phyloP scores from a whole-genome alignment of 768 basidiomycete genomes.

The Cyclocybe aegerita region DNA sequence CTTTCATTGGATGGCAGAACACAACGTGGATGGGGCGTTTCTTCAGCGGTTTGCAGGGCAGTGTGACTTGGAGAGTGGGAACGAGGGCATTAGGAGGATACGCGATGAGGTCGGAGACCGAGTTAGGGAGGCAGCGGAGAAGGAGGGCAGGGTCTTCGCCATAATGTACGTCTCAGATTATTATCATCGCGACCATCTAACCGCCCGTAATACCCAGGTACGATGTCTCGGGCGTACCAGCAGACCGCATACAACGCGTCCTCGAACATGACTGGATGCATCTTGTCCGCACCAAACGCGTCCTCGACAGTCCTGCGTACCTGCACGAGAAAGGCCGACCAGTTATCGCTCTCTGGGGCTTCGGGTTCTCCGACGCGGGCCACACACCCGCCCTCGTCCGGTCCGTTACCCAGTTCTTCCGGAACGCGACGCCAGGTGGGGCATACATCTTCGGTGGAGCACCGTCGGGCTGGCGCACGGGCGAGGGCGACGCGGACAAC shows the following conservation, averaged over 20 bases:
- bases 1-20: slow-evolving; percentile 83
- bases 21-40: slow-evolving; percentile 80
- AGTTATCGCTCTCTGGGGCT: slow-evolving; percentile 78
- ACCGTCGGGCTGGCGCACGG: slow-evolving; percentile 76
- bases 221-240: slow-evolving; percentile 76
- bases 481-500: slow-evolving; percentile 65
- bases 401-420: slow-evolving; percentile 54
- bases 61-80: slow-evolving; percentile 55
- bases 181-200: not conserved
- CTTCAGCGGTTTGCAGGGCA: slow-evolving; percentile 76
- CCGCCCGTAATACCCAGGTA: slow-evolving; percentile 51
- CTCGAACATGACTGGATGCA: slow-evolving; percentile 76
- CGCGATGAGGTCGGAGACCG: slow-evolving; percentile 74
- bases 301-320: slow-evolving; percentile 74
- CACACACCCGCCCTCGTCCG: slow-evolving; percentile 64
- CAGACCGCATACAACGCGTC: slow-evolving; percentile 64
- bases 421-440: slow-evolving; percentile 66
- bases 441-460: slow-evolving; percentile 72
- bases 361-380: slow-evolving; percentile 61
- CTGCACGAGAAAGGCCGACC: slow-evolving; percentile 67
- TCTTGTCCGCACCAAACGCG: slow-evolving; percentile 56
- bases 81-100: slow-evolving; percentile 56
- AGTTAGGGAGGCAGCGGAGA: slow-evolving; percentile 76
- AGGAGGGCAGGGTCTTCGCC: slow-evolving; percentile 77
- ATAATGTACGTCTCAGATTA: slow-evolving; percentile 63